phyloP scores from a whole-genome alignment of 2,329 filamentous ascomycete species.

The Periconia digitata region DNA sequence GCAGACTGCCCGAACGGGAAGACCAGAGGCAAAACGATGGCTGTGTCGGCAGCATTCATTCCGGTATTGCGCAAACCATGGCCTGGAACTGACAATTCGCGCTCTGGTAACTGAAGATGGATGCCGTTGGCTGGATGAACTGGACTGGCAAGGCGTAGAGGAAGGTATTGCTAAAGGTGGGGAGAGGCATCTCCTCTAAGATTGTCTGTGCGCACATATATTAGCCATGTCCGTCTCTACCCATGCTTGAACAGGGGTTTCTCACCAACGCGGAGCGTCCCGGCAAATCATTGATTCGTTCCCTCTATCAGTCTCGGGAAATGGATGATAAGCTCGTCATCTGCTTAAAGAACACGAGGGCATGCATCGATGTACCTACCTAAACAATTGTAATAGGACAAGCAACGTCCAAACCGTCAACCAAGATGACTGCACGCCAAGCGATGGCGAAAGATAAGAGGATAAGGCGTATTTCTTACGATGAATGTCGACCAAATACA shows the following conservation, averaged over 20 bases:
- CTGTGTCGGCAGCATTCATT: neutral
- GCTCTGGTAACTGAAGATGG: neutral
- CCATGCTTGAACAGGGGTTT: constrained; percentile 13
- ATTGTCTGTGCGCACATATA: constrained; percentile 26
- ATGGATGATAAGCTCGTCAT: constrained; percentile 19
- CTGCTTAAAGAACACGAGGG: constrained; percentile 19
- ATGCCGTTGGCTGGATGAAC: neutral
- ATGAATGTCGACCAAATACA: too few relatives aligned
- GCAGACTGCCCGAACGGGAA: neutral
- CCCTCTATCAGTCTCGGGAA: constrained; percentile 8
- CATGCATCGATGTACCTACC: constrained; percentile 25
- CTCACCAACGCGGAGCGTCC: constrained; percentile 6
- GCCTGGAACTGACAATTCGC: neutral
- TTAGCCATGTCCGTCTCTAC: constrained; percentile 21
- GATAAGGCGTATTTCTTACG: constrained; percentile 13
- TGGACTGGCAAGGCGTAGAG: constrained; percentile 4
- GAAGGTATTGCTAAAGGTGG: constrained; percentile 16
- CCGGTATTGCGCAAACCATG: neutral
- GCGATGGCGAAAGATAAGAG: constrained; percentile 17
- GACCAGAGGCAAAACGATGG: neutral
- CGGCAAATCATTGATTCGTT: constrained; percentile 14
- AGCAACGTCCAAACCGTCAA: constrained; percentile 1
- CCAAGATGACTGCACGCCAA: constrained; percentile 20
- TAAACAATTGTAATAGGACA: constrained; percentile 10
- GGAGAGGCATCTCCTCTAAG: constrained; percentile 13